These are phyloP conservation scores for Evernia prunastri DNA, from an alignment of 495 filamentous ascomycete genomes.

Conservation along the genomic window DNA sequence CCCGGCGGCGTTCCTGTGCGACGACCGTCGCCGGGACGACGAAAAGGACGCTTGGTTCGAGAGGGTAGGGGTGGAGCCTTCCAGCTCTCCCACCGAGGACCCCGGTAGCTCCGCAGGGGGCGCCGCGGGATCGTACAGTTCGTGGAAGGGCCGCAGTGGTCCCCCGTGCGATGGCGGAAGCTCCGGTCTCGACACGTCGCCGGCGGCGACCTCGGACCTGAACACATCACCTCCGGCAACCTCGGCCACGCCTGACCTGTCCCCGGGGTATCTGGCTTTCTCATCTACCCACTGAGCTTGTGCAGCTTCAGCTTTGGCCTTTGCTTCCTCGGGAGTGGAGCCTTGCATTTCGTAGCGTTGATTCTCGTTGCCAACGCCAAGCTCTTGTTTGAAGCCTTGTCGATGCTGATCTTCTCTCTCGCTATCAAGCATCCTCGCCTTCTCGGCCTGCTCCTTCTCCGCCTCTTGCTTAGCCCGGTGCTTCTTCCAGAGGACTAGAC, in stretches of 20 bases:
- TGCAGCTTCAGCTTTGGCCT: constrained; percentile 7
- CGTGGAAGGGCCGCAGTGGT: constrained; percentile 12
- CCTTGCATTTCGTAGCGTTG: constrained; percentile 21
- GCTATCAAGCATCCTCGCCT: constrained; percentile 26
- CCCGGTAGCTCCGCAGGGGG: constrained; percentile 18
- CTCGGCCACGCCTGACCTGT: constrained; percentile 12
- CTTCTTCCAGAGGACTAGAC: constrained; percentile 13
- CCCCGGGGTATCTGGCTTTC: constrained; percentile 16
- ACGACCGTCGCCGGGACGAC: neutral
- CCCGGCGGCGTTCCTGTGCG: neutral
- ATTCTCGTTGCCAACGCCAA: constrained; percentile 23
- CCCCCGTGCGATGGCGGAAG: constrained; percentile 9
- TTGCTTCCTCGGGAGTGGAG: constrained; percentile 14
- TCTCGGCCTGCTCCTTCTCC: constrained; percentile 7
- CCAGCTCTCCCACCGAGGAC: neutral
- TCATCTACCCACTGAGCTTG: constrained; percentile 17
- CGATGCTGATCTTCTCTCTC: constrained; percentile 11
- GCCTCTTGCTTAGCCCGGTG: neutral
- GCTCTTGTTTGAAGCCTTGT: constrained; percentile 26
- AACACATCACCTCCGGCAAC: constrained; percentile 12
- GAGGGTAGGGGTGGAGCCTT: constrained; percentile 8
- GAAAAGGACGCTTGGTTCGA: neutral
- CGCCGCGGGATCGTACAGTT: constrained; percentile 21
- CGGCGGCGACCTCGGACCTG: neutral
- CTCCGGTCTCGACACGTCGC: constrained; percentile 16